A percentile compares a stretch with the other conserved stretches of the same genome.
phyloP scores from a whole-genome alignment of 2,329 filamentous ascomycete species.

The Pseudogymnoascus sp. region DNA sequence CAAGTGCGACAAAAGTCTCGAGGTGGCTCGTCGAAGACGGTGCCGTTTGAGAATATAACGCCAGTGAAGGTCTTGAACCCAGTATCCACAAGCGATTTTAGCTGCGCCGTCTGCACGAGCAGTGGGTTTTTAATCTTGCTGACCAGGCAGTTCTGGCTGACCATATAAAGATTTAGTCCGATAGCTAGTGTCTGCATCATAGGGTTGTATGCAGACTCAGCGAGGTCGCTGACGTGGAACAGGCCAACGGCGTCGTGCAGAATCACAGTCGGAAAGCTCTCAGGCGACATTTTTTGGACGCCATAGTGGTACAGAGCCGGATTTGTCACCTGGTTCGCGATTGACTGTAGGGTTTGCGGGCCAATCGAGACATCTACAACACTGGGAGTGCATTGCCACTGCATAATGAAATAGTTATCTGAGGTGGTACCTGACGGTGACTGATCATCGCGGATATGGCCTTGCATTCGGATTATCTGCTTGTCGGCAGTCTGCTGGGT shows the following conservation, averaged over 20 bases:
- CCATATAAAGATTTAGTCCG: constrained; percentile 27
- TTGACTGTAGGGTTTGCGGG: constrained; percentile 20
- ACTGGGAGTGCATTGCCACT: neutral
- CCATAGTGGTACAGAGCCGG: constrained; percentile 33
- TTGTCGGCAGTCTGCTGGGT: neutral
- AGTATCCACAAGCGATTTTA: neutral
- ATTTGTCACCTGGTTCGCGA: constrained; percentile 30
- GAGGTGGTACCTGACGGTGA: neutral
- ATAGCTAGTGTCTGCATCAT: neutral
- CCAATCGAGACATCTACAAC: neutral
- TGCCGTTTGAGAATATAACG: neutral
- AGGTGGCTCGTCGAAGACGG: neutral
- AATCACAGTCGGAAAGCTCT: constrained; percentile 17
- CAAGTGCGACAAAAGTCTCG: neutral
- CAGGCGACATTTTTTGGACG: constrained; percentile 23
- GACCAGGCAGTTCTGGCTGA: constrained; percentile 30
- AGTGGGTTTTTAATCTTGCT: constrained; percentile 14
- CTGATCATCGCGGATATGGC: neutral
- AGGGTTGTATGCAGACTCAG: neutral
- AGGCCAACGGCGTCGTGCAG: constrained; percentile 16
- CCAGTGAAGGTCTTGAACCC: neutral
- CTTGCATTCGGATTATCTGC: neutral
- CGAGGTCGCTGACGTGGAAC: constrained; percentile 16
- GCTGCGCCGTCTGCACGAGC: neutral
- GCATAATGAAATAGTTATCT: neutral